Base-by-base conservation (phyloP, 345 rosid genomes). In the Xanthoceras sorbifolium region DNA sequence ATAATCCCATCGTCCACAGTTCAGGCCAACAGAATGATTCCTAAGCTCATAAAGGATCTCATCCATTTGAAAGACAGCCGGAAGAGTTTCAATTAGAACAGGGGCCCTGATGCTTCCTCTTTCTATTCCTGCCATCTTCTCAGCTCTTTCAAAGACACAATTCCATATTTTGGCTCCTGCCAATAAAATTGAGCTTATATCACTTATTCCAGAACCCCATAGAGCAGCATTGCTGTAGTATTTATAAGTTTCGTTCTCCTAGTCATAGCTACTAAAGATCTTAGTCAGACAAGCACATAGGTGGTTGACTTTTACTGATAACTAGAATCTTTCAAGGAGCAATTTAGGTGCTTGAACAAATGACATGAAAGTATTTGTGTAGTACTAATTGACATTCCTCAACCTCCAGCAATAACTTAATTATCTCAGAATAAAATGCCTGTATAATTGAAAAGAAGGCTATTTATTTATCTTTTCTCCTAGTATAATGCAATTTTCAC, bases 1-100 rank as follows among this genome's bases (percentile, higher is more conserved):
- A 79, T 91, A 93, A 76, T 96, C 98, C 97, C 98, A 96, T 78
- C 98, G 85, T 69, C 99, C 97, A 73, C 99, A 93, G 80, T 93
- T 96, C 62, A 96, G 67, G 11, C 98, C 99, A 2, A 86, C 94
- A 0, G 97, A 93, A 77, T 93, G 99, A 65, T 93, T 95, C 72
- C 88, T 88, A 4, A 93, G 87, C 71, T 96, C 99, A 18, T 93
- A 89, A 1, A 93, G 84, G 73, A 96, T 93, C 82, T 96, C 98
- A 75, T 96, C 87, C 99, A 96, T 96, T 65, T 96, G 97, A 79
- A 96, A 96, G 28, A 90, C 94, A 1, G 97, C 99, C 0, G 99
- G 95, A 20, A 96, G 90, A 3, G 97, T 91, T 87, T 96, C 99
- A 2, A 93, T 92, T 11, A 93, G 76, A 22, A 93, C 97, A 0